Evolutionary conservation across 345 rosid species (phyloP), one percentile per base, ranked within the genome.

Genomic region (Noccaea bulbosa): DNA sequence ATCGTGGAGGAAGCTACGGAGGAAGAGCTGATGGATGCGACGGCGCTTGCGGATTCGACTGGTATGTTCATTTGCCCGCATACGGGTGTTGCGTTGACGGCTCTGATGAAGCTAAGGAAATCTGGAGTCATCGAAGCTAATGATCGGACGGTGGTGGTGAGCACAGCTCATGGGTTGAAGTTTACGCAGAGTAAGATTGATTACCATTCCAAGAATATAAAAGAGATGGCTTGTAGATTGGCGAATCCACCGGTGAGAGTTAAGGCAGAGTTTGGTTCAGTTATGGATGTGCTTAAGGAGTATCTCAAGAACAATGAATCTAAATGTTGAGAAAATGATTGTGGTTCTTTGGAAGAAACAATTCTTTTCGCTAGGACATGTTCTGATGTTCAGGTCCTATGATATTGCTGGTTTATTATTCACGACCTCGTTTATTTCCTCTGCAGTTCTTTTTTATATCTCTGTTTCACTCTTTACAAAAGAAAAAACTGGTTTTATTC

Each of bases 1-100:
- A 86, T 92, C 10, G 96, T 92, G 5, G 94, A 89, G 80, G 96
- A 92, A 73, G 91, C 94, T 2, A 83, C 89, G 0, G 96, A 92
- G 63, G 94, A 85, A 70, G 98, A 89, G 75, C 38, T 92, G 73
- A 92, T 92, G 96, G 96, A 92, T 69, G 96, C 96, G 6, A 86
- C 81, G 81, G 90, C 94, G 4, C 83, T 68, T 33, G 98, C 96
- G 1, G 96, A 89, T 83, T 89, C 93, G 1, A 92, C 98, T 0
- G 98, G 94, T 44, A 89, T 92, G 94, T 92, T 89, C 62, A 87
- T 85, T 10, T 92, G 98, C 16, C 96, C 98, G 0, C 98, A 92
- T 40, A 89, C 98, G 0, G 96, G 98, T 38, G 96, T 92, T 35
- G 98, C 96, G 2, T 72, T 92, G 73, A 83, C 93, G 2, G 96